Conservation (phyloP, 148 eudicot genomes). For the Spergularia marina region DNA sequence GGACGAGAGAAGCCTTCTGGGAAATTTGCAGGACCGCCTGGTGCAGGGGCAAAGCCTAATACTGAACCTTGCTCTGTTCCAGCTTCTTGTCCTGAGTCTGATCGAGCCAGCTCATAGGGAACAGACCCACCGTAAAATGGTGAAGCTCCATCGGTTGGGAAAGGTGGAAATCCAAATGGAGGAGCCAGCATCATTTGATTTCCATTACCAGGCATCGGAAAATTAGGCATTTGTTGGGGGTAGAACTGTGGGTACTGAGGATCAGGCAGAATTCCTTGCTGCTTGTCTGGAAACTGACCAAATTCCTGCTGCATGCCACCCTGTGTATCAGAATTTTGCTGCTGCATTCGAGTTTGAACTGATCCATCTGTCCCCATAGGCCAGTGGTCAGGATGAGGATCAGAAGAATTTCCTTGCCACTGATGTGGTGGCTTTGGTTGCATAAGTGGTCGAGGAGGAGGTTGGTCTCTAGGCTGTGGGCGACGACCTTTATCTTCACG, state of each 20-base stretch:
- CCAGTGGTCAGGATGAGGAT: constrained; percentile 38
- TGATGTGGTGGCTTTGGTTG: constrained; percentile 44
- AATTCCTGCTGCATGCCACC: constrained; percentile 42
- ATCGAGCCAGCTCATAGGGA: constrained; percentile 44
- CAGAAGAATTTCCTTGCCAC: constrained; percentile 44
- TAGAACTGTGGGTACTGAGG: constrained; percentile 36
- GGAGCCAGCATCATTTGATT: constrained; percentile 37
- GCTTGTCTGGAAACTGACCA: constrained; percentile 37
- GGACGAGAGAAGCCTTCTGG: constrained; percentile 45
- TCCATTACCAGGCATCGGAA: constrained; percentile 41
- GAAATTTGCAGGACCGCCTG: constrained; percentile 36
- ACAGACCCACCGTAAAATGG: constrained; percentile 48
- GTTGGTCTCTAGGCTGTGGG: constrained; percentile 54
- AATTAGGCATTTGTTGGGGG: constrained; percentile 41
- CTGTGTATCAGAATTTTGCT: constrained; percentile 40
- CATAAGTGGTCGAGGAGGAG: constrained; percentile 53
- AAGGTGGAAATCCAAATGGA: constrained; percentile 60
- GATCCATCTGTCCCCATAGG: constrained; percentile 41
- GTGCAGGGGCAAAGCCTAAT: constrained; percentile 46
- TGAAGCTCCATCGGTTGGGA: constrained; percentile 55
- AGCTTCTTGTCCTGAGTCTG: constrained; percentile 45
- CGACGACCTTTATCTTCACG: constrained; percentile 54
- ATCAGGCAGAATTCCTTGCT: constrained; percentile 39
- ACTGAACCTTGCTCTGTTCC: constrained; percentile 51
- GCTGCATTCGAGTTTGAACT: constrained; percentile 33